Percentiles rank a stretch among this genome's conserved stretches.
Conservation (phyloP, 163 green algal genomes). For the Chloromonas sp. region DNA sequence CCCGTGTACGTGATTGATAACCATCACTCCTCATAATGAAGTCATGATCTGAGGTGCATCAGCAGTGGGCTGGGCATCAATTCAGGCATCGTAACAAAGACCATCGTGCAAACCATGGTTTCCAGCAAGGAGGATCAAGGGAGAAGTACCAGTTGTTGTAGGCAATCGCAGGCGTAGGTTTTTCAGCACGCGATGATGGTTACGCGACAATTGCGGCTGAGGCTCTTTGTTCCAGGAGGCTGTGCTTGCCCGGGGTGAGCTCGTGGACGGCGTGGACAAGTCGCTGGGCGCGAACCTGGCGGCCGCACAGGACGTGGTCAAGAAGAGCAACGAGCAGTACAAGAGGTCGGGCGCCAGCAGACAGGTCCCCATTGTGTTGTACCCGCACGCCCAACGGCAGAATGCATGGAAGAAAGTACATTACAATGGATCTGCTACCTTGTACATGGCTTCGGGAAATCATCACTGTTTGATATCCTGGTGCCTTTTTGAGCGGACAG, state of each 20-base stretch:
- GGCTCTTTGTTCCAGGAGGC: constrained; percentile 27
- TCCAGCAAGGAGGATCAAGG: not conserved
- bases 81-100: too few species aligned
- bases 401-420: not conserved
- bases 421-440: too few species aligned
- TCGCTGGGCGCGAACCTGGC: constrained; percentile 40
- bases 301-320: constrained; percentile 20
- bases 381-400: not conserved
- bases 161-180: too few species aligned
- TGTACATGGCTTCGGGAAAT: too few species aligned
- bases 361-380: not conserved
- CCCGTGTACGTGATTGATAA: too few species aligned
- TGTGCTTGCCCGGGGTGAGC: constrained; percentile 36
- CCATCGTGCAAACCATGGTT: too few species aligned
- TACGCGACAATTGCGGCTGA: not conserved
- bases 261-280: constrained; percentile 61
- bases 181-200: too few species aligned
- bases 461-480: too few species aligned
- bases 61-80: not conserved
- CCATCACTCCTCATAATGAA: not conserved
- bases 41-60: not conserved
- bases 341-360: constrained; percentile 15
- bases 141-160: too few species aligned
- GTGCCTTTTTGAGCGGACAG: not conserved
- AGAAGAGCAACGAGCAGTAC: constrained; percentile 38